Evolutionary conservation across 257 asterid genomes (phyloP).

Genomic region (Gardenia jasminoides): DNA sequence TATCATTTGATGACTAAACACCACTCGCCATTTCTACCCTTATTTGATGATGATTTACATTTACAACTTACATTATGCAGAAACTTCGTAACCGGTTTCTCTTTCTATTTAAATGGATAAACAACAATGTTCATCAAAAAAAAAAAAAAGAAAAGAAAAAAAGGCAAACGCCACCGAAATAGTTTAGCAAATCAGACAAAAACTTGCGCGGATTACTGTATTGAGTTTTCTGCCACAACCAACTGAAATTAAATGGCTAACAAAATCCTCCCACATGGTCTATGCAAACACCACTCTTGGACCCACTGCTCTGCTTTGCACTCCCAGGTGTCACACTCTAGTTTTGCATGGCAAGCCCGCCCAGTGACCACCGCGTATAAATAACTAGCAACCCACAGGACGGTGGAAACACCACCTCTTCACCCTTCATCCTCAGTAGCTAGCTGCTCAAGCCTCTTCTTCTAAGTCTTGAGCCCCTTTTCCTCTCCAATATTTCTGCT

Average conservation of each 20-base stretch:
- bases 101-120: too few species aligned
- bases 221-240: neutral
- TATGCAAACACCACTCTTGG: neutral
- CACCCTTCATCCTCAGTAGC: neutral
- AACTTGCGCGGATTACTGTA: too few species aligned
- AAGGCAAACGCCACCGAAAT: too few species aligned
- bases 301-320: constrained; percentile 20
- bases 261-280: neutral
- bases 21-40: too few species aligned
- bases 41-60: too few species aligned
- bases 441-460: neutral
- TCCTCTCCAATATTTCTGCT: neutral
- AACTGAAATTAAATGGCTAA: neutral
- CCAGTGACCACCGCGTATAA: neutral
- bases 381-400: constrained; percentile 1
- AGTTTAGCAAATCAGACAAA: too few species aligned
- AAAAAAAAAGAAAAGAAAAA: too few species aligned
- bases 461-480: neutral
- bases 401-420: neutral
- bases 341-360: constrained; percentile 53
- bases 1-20: too few species aligned
- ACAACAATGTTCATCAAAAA: too few species aligned
- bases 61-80: too few species aligned
- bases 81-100: too few species aligned
- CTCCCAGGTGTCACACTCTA: constrained; percentile 48